Evolutionary conservation across 2,329 filamentous ascomycete genomes (phyloP).

Genomic region (Exophiala alcalophila): DNA sequence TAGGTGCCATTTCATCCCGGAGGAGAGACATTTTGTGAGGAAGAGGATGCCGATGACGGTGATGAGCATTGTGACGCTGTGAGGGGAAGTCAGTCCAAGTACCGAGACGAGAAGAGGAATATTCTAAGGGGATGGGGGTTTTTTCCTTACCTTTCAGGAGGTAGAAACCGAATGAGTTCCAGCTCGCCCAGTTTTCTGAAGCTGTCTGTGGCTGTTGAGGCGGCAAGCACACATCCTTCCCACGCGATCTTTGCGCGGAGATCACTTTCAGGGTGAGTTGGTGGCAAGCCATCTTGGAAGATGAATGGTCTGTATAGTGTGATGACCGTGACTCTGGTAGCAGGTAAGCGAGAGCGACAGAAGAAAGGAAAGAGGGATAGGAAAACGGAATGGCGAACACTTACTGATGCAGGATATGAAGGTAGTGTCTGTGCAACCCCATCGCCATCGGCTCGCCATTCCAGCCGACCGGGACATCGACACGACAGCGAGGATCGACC

Average conservation of each 20-base stretch:
- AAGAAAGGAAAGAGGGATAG: neutral
- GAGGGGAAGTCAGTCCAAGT: too few relatives aligned
- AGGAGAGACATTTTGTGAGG: slow-evolving; percentile 5
- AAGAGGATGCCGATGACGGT: slow-evolving; percentile 12
- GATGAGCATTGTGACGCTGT: slow-evolving; percentile 14
- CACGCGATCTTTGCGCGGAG: slow-evolving; percentile 5
- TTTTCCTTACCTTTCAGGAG: slow-evolving; percentile 13
- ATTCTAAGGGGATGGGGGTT: neutral
- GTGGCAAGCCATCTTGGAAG: slow-evolving; percentile 6
- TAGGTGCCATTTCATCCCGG: slow-evolving; percentile 13
- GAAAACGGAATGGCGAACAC: too few relatives aligned
- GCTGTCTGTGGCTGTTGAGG: slow-evolving; percentile 10
- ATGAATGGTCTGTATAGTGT: slow-evolving; percentile 14
- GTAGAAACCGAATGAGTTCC: slow-evolving; percentile 7
- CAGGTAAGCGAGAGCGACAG: neutral
- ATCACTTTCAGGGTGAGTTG: slow-evolving; percentile 3
- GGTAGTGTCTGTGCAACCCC: slow-evolving; percentile 12
- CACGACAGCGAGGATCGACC: slow-evolving; percentile 8
- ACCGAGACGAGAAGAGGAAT: neutral
- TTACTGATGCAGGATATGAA: slow-evolving; percentile 15
- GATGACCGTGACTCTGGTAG: slow-evolving; percentile 6
- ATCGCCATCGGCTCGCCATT: slow-evolving; percentile 4
- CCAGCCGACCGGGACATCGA: neutral
- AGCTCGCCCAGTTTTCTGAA: slow-evolving; percentile 12
- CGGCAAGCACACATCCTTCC: slow-evolving; percentile 9